Evolutionary conservation across 331 rosid genomes (phyloP).

Genomic region (Dryas integrifolia): DNA sequence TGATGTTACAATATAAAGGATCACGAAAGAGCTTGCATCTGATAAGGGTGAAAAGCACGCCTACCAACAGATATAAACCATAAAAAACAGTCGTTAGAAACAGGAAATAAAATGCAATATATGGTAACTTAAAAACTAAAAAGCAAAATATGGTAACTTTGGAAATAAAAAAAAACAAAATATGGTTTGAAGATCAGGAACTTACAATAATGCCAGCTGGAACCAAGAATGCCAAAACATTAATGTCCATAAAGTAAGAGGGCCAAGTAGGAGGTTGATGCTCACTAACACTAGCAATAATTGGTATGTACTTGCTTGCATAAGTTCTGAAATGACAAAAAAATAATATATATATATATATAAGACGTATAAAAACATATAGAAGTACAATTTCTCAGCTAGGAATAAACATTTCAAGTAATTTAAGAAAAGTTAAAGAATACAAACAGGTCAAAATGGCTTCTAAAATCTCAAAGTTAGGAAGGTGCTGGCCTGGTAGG

Average conservation of each 20-base stretch:
- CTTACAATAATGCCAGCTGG: conserved; percentile 97
- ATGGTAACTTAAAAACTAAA: background rate
- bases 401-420: conserved; percentile 5
- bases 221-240: conserved; percentile 95
- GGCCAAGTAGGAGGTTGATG: conserved; percentile 99
- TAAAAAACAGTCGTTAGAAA: conserved; percentile 23
- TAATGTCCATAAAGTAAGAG: conserved; percentile 98
- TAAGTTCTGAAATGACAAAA: conserved; percentile 68
- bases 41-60: conserved; percentile 93
- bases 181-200: background rate
- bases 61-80: conserved; percentile 44
- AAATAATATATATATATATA: background rate
- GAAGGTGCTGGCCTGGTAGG: background rate
- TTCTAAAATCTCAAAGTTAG: conserved; percentile 7
- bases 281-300: conserved; percentile 99
- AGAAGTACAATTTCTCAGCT: conserved; percentile 8
- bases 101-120: background rate
- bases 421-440: conserved; percentile 22
- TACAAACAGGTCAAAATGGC: conserved; percentile 31
- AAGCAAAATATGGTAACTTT: background rate
- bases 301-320: conserved; percentile 99
- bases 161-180: background rate
- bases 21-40: conserved; percentile 91
- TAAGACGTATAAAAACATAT: conserved; percentile 17
- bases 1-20: conserved; percentile 81